Evolutionary conservation across 164 flowering plant genomes (phyloP).

Genomic region (Aristolochia fimbriata): DNA sequence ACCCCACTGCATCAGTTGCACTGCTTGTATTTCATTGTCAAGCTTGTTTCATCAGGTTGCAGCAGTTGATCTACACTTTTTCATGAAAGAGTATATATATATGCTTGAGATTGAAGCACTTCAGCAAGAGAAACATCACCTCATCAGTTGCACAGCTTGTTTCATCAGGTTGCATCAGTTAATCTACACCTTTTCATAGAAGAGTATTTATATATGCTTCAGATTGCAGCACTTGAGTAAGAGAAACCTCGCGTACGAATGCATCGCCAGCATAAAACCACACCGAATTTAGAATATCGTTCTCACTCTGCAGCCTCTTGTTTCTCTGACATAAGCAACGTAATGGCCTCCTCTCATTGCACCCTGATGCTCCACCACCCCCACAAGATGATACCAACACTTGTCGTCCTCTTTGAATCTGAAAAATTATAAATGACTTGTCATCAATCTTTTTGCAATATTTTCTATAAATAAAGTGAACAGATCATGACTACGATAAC

Average conservation of each 20-base stretch:
- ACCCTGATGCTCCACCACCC: constrained; percentile 88
- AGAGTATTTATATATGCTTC: constrained; percentile 93
- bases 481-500: too few species aligned
- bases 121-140: constrained; percentile 52
- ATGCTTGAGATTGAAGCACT: constrained; percentile 78
- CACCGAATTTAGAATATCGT: constrained; percentile 11
- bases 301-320: constrained; percentile 13
- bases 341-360: constrained; percentile 92
- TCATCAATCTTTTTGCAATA: too few species aligned
- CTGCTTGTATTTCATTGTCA: too few species aligned
- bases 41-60: too few species aligned
- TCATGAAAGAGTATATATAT: constrained; percentile 85
- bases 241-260: constrained; percentile 44
- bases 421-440: constrained; percentile 8
- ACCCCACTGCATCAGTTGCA: too few species aligned
- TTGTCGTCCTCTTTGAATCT: constrained; percentile 37
- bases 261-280: constrained; percentile 86
- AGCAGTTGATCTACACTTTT: constrained; percentile 7
- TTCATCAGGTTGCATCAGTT: too few species aligned
- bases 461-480: too few species aligned
- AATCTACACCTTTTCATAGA: constrained; percentile 40
- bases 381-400: constrained; percentile 43
- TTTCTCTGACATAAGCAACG: constrained; percentile 58
- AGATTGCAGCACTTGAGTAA: constrained; percentile 60
- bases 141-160: too few species aligned